Conservation (phyloP, 352 stramenopile species). For the Elongisporangium prolatum region DNA sequence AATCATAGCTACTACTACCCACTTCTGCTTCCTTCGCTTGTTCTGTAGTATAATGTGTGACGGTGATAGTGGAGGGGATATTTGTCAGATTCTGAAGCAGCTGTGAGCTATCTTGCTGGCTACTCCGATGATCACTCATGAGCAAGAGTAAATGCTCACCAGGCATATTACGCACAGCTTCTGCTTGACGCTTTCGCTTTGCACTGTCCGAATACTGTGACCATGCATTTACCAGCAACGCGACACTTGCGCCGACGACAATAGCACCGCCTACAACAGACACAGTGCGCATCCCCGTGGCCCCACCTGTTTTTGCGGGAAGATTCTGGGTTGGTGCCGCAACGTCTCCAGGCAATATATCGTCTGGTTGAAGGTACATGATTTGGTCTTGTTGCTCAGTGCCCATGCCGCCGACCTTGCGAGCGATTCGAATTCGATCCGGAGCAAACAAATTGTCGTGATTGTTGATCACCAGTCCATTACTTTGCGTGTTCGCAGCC, state of each 20-base stretch:
- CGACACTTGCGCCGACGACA: slow-evolving; percentile 70
- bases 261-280: slow-evolving; percentile 74
- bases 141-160: slow-evolving; percentile 63
- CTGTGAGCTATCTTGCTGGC: slow-evolving; percentile 17
- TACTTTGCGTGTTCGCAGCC: slow-evolving; percentile 20
- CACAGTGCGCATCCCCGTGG: slow-evolving; percentile 39
- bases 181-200: slow-evolving; percentile 57
- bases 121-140: slow-evolving; percentile 55
- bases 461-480: slow-evolving; percentile 61
- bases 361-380: slow-evolving; percentile 75
- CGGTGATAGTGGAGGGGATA: slow-evolving; percentile 5
- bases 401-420: slow-evolving; percentile 52
- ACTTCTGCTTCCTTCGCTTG: slow-evolving; percentile 8
- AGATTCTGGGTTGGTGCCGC: slow-evolving; percentile 24
- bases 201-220: slow-evolving; percentile 74
- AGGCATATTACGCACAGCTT: slow-evolving; percentile 70
- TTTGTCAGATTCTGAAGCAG: slow-evolving; percentile 20
- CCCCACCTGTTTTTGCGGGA: not conserved
- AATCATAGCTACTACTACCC: slow-evolving; percentile 10
- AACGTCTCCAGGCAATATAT: slow-evolving; percentile 56
- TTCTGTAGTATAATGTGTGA: slow-evolving; percentile 12
- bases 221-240: slow-evolving; percentile 76
- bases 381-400: slow-evolving; percentile 60
- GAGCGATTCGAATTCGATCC: slow-evolving; percentile 61
- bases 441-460: slow-evolving; percentile 81